A percentile compares a stretch with the other conserved stretches of the same genome.
These are phyloP conservation scores for Ramularia collo-cygni DNA, from an alignment of 2,329 filamentous ascomycete genomes.

Conservation along the genomic window DNA sequence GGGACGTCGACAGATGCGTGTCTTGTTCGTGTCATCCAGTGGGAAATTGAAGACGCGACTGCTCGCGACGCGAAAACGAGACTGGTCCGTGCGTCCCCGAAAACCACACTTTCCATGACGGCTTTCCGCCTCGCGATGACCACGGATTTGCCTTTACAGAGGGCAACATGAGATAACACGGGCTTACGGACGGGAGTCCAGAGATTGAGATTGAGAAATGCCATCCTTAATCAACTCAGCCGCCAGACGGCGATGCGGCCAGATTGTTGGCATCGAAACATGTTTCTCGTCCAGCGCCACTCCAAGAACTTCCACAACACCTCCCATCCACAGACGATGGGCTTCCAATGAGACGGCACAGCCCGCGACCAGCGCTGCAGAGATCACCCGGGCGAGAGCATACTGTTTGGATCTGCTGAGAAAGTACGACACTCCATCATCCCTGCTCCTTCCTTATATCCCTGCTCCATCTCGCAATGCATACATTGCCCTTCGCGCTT, in stretches of 20 bases:
- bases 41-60: neutral
- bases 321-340: slow-evolving; percentile 9
- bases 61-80: no score
- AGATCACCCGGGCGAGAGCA: slow-evolving; percentile 48
- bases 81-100: neutral
- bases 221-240: neutral
- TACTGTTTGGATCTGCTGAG: slow-evolving; percentile 58
- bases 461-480: slow-evolving; percentile 67
- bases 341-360: slow-evolving; percentile 19
- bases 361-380: slow-evolving; percentile 26
- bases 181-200: slow-evolving; percentile 4
- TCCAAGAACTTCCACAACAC: neutral
- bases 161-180: slow-evolving; percentile 5
- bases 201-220: neutral
- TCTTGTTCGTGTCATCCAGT: slow-evolving; percentile 2
- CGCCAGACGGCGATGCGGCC: neutral
- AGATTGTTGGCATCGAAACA: neutral
- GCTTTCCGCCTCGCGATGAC: no score
- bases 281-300: neutral
- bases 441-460: slow-evolving; percentile 78
- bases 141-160: no score
- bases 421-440: slow-evolving; percentile 82
- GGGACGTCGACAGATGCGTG: neutral
- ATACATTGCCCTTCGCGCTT: slow-evolving; percentile 82
- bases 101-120: no score